Evolutionary conservation across 805 yeast species (phyloP).

Genomic region (Yarrowia keelungensis): DNA sequence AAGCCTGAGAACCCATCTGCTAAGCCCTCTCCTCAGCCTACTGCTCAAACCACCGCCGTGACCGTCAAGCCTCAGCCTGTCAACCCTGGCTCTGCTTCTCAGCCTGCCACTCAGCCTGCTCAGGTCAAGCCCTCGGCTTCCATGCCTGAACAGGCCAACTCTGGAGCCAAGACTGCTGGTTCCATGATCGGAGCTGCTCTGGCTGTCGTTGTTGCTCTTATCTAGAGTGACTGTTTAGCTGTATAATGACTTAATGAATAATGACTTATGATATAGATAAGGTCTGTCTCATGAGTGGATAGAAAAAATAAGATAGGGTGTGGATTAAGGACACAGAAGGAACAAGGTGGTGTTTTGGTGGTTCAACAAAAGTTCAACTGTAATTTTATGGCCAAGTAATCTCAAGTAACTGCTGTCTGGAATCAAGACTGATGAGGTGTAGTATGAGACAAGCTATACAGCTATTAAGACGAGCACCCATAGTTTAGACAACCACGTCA

Average conservation of each 20-base stretch:
- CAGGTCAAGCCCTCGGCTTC: slow-evolving; percentile 8
- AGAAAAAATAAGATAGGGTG: too few species aligned
- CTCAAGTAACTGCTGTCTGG: too few species aligned
- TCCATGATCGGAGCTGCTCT: slow-evolving; percentile 3
- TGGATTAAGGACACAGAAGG: too few species aligned
- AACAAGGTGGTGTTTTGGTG: too few species aligned
- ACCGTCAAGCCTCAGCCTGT: slow-evolving; percentile 1
- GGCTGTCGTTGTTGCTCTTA: slow-evolving; percentile 9
- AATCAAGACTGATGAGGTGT: too few species aligned
- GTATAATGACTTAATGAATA: slow-evolving; percentile 26
- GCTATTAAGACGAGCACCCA: too few species aligned
- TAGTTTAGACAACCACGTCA: too few species aligned
- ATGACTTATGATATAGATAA: not conserved
- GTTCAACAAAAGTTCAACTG: too few species aligned
- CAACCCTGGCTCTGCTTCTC: not conserved
- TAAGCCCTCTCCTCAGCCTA: slow-evolving; percentile 4
- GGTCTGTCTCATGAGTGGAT: too few species aligned
- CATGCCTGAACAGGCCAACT: slow-evolving; percentile 34
- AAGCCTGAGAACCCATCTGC: not conserved
- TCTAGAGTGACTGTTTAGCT: not conserved
- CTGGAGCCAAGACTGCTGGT: slow-evolving; percentile 21
- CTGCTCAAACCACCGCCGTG: slow-evolving; percentile 2
- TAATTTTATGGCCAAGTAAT: too few species aligned
- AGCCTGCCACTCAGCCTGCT: not conserved
- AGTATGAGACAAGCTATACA: too few species aligned